Conservation (phyloP, 2,329 filamentous ascomycete species). For the Pseudopithomyces chartarum region DNA sequence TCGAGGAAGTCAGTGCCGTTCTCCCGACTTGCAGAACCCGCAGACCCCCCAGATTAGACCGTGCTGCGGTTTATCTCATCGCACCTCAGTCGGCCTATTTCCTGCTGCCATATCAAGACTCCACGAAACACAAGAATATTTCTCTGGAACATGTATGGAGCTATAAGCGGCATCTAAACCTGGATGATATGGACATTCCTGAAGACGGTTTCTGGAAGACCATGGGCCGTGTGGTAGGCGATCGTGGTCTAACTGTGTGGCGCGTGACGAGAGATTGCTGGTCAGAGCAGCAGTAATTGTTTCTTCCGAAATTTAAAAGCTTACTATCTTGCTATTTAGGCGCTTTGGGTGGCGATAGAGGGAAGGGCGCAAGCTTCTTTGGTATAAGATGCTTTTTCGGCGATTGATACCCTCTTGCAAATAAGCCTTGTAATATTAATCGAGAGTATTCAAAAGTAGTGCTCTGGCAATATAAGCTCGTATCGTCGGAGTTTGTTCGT, state of each 20-base stretch:
- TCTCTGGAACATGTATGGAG: slow-evolving; percentile 73
- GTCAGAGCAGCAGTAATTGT: slow-evolving; percentile 10
- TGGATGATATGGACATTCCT: slow-evolving; percentile 80
- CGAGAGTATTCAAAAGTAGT: not conserved
- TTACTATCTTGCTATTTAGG: not conserved
- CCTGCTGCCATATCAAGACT: slow-evolving; percentile 60
- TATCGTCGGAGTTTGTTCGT: no score
- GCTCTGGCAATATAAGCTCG: no score
- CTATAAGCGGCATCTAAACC: slow-evolving; percentile 70
- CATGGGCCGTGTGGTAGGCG: slow-evolving; percentile 65
- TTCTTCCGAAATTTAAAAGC: not conserved
- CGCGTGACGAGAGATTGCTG: slow-evolving; percentile 47
- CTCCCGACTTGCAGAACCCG: slow-evolving; percentile 54
- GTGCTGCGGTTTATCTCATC: slow-evolving; percentile 64
- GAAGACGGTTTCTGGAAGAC: slow-evolving; percentile 78
- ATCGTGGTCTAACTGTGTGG: slow-evolving; percentile 53
- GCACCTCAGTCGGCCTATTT: slow-evolving; percentile 74
- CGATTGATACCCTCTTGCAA: slow-evolving; percentile 9
- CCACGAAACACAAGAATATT: slow-evolving; percentile 49
- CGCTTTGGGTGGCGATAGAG: not conserved
- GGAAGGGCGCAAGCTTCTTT: not conserved
- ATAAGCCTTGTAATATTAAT: slow-evolving; percentile 15
- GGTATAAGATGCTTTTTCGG: not conserved
- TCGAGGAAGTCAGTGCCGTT: slow-evolving; percentile 62
- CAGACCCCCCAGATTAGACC: slow-evolving; percentile 45